Evolutionary conservation across 2,329 filamentous ascomycete species (phyloP), one percentile per base, ranked within the genome.

Genomic region (Microsporum audouinii): DNA sequence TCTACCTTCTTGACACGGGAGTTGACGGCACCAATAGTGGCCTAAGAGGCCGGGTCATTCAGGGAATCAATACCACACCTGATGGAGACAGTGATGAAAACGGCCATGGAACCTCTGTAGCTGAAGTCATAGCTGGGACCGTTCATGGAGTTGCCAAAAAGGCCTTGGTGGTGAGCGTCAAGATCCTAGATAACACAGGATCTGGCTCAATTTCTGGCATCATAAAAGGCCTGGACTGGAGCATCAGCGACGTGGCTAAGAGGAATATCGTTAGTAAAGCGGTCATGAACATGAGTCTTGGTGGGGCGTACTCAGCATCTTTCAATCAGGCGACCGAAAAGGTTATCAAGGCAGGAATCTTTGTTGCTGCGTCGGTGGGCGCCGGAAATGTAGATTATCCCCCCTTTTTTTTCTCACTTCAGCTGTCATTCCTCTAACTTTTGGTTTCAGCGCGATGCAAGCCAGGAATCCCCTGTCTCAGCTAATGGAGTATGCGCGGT

Each of bases 191-290:
- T 58, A 72, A 71, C 29, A 68, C 76, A 12, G 77, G 78, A 51
- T 73, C 73, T 53, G 80, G 80, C 31, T 76, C 72, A 12, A 73
- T 71, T 51, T 71, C 73, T 17, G 73, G 75, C 65, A 78, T 80
- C 63, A 75, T 83, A 63, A 69, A 73, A 23, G 81, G 79, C 17
- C 79, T 82, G 67, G 67, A 73, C 41, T 75, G 71, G 71, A 71
- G 70, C 51, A 68, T 66, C 57, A 69, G 71, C 43, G 66, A 73
- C 60, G 71, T 70, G 38, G 66, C 64, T 34, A 63, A 57, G 59
- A 71, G 69, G 60, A 66, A 66, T 12, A 66, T 64, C 47, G 66
- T 67, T 38, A 62, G 63, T 34, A 71, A 70, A 62, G 43, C 69
- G 43, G 70, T 70, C 17, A 69, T 73, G 64, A 73, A 72, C 61